A percentile compares a stretch with the other conserved stretches of the same genome.
phyloP scores from a whole-genome alignment of 345 rosid species.

The Eucalyptus dawsonii region DNA sequence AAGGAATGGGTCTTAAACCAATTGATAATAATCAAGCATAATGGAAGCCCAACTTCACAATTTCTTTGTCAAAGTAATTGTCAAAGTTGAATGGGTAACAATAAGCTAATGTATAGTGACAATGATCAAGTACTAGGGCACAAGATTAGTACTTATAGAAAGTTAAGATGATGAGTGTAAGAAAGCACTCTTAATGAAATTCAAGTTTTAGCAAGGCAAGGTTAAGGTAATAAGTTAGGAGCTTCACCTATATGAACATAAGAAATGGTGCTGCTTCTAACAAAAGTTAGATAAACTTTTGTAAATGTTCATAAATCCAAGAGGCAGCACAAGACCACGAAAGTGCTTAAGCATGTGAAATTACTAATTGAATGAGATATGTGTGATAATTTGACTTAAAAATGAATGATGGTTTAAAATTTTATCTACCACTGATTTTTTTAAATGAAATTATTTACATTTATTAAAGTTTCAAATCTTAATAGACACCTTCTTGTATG shows the following conservation, averaged over 20 bases:
- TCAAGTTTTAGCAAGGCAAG: neutral
- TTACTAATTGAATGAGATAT: neutral
- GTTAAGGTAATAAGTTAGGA: neutral
- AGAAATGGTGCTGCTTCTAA: neutral
- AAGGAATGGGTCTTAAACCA: neutral
- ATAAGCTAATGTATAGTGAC: neutral
- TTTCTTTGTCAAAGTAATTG: neutral
- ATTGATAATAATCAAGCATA: neutral
- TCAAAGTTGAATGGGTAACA: neutral
- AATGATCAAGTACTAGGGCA: neutral
- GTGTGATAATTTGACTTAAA: neutral
- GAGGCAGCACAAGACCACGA: neutral
- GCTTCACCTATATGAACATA: neutral
- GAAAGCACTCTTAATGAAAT: neutral
- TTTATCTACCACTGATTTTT: neutral
- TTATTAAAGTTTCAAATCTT: neutral
- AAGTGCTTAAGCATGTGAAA: neutral
- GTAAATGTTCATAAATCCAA: neutral
- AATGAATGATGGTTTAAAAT: too few relatives aligned
- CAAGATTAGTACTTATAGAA: neutral
- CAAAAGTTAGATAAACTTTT: too few relatives aligned
- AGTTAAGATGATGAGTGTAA: neutral
- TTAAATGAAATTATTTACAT: too few relatives aligned
- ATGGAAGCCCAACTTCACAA: neutral
- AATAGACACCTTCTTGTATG: neutral